Percentiles rank a stretch among this genome's conserved stretches.
Evolutionary conservation across 768 basidiomycete species (phyloP).

Genomic region (Collybia sordida): DNA sequence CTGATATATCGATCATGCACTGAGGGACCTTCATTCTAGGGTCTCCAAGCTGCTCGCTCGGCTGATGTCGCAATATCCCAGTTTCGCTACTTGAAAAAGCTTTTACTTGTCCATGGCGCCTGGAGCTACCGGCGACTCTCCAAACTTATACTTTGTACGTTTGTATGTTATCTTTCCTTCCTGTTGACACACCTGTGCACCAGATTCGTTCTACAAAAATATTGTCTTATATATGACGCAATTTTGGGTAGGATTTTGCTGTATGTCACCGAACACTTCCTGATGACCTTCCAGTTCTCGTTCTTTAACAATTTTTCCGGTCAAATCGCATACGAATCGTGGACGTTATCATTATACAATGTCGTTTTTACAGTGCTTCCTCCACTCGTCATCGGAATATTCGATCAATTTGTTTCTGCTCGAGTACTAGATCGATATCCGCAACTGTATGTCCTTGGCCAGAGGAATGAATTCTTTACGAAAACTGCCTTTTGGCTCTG

Average conservation of each 20-base stretch:
- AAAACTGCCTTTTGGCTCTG: slow-evolving; percentile 91
- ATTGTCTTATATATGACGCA: slow-evolving; percentile 98
- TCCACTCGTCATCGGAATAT: slow-evolving; percentile 95
- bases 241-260: slow-evolving; percentile 73
- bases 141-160: slow-evolving; percentile 92
- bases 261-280: neutral
- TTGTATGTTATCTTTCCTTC: neutral
- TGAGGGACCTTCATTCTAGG: slow-evolving; percentile 46
- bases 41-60: slow-evolving; percentile 96
- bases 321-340: slow-evolving; percentile 97
- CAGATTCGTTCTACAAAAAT: slow-evolving; percentile 99
- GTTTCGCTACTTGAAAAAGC: slow-evolving; percentile 92
- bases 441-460: slow-evolving; percentile 92
- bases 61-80: slow-evolving; percentile 98
- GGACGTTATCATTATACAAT: slow-evolving; percentile 97
- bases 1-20: neutral
- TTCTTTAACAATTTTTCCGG: slow-evolving; percentile 99
- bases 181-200: slow-evolving; percentile 8
- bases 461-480: slow-evolving; percentile 92
- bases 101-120: slow-evolving; percentile 94
- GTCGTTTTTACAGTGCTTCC: slow-evolving; percentile 95
- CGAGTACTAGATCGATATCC: slow-evolving; percentile 96
- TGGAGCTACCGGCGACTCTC: slow-evolving; percentile 98
- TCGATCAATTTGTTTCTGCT: slow-evolving; percentile 98
- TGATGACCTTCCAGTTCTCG: slow-evolving; percentile 68